These are phyloP conservation scores for Maudiozyma turicensis DNA, from an alignment of 805 yeast species.

Conservation along the genomic window DNA sequence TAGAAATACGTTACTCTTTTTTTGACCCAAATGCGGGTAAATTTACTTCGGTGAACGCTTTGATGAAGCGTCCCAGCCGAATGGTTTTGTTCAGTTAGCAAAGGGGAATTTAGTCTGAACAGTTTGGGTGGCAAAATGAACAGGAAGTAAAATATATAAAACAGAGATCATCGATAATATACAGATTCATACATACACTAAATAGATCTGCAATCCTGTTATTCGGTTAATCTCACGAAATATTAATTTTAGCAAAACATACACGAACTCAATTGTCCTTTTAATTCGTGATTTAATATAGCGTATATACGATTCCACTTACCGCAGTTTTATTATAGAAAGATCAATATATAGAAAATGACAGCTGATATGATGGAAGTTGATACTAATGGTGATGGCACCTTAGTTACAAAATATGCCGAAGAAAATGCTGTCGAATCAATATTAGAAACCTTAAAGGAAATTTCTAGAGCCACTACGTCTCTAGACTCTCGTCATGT, in stretches of 20 bases:
- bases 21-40: too few species aligned
- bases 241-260: neutral
- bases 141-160: neutral
- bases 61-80: too few species aligned
- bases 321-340: too few species aligned
- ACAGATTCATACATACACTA: too few species aligned
- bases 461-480: constrained; percentile 46
- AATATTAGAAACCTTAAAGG: constrained; percentile 27
- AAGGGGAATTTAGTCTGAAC: neutral
- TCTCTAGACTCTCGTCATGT: constrained; percentile 81
- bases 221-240: neutral
- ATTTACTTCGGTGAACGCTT: too few species aligned
- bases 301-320: neutral
- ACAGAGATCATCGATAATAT: neutral
- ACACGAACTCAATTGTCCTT: too few species aligned
- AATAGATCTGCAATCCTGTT: neutral
- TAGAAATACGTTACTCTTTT: too few species aligned
- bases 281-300: too few species aligned
- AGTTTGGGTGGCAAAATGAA: neutral
- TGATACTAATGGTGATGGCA: constrained; percentile 16
- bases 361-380: constrained; percentile 4
- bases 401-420: constrained; percentile 23
- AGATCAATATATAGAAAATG: neutral
- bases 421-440: constrained; percentile 27
- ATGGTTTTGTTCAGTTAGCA: neutral